phyloP scores from a whole-genome alignment of 2,329 filamentous ascomycete species.

The Stagonosporopsis cucurbitacearum region DNA sequence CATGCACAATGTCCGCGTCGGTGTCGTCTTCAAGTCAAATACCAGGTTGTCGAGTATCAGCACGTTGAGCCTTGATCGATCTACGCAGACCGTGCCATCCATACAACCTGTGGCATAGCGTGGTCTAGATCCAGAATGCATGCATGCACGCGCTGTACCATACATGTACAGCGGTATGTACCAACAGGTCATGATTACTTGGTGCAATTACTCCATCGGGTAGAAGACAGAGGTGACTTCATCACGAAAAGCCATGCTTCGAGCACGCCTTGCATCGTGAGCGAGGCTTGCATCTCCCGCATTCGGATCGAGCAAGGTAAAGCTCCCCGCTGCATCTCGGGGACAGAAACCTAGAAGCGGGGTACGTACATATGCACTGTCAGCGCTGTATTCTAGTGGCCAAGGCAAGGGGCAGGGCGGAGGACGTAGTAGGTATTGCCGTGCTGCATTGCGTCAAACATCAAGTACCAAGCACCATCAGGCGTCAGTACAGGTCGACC shows the following conservation, averaged over 20 bases:
- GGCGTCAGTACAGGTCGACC: background rate
- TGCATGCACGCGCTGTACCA: slow-evolving; percentile 1
- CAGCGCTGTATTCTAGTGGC: background rate
- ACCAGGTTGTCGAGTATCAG: background rate
- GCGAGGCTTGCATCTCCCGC: slow-evolving; percentile 3
- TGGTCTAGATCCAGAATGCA: slow-evolving; percentile 3
- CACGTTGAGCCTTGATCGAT: slow-evolving; percentile 7
- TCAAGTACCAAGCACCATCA: slow-evolving; percentile 3
- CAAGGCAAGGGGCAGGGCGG: background rate
- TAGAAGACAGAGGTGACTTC: background rate
- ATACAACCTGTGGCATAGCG: background rate
- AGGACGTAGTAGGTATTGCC: slow-evolving; percentile 1
- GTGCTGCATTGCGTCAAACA: slow-evolving; percentile 13
- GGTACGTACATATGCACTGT: slow-evolving; percentile 12
- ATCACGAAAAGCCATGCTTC: slow-evolving; percentile 1
- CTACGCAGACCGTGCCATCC: slow-evolving; percentile 3
- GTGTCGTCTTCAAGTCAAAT: background rate
- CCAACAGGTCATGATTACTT: background rate
- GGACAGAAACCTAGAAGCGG: slow-evolving; percentile 10
- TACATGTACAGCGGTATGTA: background rate
- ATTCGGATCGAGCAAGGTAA: slow-evolving; percentile 3
- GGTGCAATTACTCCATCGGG: background rate
- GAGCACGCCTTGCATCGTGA: slow-evolving; percentile 5
- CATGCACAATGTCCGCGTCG: background rate
- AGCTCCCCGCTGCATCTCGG: background rate